Percentiles rank a stretch among this genome's conserved stretches.
These are phyloP conservation scores for Globisporangium abappressorium DNA, from an alignment of 352 stramenopile genomes.

Conservation along the genomic window DNA sequence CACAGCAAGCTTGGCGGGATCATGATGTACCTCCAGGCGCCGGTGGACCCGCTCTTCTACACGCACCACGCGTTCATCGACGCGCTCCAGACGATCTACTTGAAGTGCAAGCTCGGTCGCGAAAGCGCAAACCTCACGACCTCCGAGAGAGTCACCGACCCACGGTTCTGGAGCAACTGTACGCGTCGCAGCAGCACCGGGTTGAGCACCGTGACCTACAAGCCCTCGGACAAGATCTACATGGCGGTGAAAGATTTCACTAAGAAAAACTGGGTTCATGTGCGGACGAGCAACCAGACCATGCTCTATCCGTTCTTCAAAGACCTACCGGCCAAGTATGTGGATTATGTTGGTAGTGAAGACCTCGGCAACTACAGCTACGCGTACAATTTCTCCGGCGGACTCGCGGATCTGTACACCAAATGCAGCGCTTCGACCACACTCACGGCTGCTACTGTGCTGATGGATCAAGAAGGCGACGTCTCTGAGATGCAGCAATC, in stretches of 20 bases:
- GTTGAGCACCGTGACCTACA: too few relatives aligned
- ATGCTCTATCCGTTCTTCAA: conserved; percentile 67
- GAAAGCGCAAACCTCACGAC: conserved; percentile 19
- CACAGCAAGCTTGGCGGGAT: conserved; percentile 38
- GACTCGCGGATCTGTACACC: too few relatives aligned
- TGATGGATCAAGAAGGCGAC: too few relatives aligned
- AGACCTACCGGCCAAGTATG: conserved; percentile 29
- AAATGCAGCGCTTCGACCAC: too few relatives aligned
- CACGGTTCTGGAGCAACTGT: conserved; percentile 33
- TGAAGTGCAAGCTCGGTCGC: conserved; percentile 38
- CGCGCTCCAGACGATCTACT: conserved; percentile 45
- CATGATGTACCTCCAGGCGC: conserved; percentile 49
- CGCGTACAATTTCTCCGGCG: conserved; percentile 30
- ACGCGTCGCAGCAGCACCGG: conserved; percentile 15
- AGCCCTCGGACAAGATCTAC: conserved; percentile 22
- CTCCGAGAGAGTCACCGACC: conserved; percentile 28
- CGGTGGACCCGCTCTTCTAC: conserved; percentile 54
- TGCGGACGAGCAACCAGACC: neutral
- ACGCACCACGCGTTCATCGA: conserved; percentile 49
- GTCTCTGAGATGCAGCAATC: conserved; percentile 27
- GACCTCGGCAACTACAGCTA: conserved; percentile 57
- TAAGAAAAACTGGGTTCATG: conserved; percentile 18
- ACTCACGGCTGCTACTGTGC: too few relatives aligned
- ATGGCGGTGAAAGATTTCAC: conserved; percentile 25
- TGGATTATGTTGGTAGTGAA: conserved; percentile 46